Conservation (phyloP, 257 asterid species). For the Fraxinus anomala region DNA sequence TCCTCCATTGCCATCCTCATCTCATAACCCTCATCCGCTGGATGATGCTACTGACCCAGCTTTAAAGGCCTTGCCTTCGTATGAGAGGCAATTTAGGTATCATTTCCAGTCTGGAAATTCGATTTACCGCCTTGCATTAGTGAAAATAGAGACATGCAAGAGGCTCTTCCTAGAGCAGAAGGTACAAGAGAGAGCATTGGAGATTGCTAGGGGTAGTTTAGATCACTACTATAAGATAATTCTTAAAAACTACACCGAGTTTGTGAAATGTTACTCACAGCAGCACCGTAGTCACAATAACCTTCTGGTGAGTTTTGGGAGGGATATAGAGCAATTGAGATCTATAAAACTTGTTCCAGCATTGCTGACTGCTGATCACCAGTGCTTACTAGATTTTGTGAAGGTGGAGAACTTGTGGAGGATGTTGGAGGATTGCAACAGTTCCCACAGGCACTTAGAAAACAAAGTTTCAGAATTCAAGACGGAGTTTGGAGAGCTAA, state of each 20-base stretch:
- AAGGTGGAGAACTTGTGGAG: conserved; percentile 83
- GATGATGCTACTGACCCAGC: conserved; percentile 97
- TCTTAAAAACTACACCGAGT: conserved; percentile 70
- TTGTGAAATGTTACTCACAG: conserved; percentile 68
- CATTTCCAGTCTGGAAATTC: conserved; percentile 84
- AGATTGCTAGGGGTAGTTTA: conserved; percentile 79
- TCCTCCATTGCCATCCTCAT: conserved; percentile 55
- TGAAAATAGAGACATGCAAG: conserved; percentile 57
- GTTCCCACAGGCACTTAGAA: conserved; percentile 91
- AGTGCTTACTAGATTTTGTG: conserved; percentile 80
- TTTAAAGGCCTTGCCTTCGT: conserved; percentile 77
- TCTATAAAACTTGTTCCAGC: conserved; percentile 68
- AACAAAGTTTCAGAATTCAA: conserved; percentile 81
- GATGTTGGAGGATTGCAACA: conserved; percentile 74
- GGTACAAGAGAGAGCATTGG: conserved; percentile 93
- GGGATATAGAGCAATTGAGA: conserved; percentile 80
- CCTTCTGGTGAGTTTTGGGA: conserved; percentile 67
- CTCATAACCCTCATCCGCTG: conserved; percentile 62
- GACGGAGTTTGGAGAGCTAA: conserved; percentile 83
- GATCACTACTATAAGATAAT: conserved; percentile 83
- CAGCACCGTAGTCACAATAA: conserved; percentile 71
- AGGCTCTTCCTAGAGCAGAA: conserved; percentile 73
- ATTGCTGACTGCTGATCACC: conserved; percentile 59
- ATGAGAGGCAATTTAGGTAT: conserved; percentile 86
- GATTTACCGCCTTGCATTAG: conserved; percentile 61